Percentiles rank a stretch among this genome's conserved stretches.
phyloP scores from a whole-genome alignment of 768 basidiomycete genomes.

The Mycena epipterygia region DNA sequence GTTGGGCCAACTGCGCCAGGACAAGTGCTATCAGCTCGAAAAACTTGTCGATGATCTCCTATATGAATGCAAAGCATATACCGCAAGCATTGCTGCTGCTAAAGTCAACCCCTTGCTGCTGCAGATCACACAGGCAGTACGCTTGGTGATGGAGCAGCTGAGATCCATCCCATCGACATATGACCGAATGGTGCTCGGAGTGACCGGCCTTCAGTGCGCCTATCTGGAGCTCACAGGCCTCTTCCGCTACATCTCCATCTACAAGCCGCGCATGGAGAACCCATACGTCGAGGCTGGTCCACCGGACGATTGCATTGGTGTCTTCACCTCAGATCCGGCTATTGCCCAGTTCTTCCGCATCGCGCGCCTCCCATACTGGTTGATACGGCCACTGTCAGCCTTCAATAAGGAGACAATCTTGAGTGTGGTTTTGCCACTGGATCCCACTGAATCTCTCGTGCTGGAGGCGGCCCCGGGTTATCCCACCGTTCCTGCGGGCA shows the following conservation, averaged over 20 bases:
- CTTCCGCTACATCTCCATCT: constrained; percentile 27
- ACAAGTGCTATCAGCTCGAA: neutral
- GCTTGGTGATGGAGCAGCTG: neutral
- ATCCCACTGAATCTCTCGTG: neutral
- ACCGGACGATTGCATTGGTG: constrained; percentile 24
- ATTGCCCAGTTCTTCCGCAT: constrained; percentile 24
- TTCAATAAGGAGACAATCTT: neutral
- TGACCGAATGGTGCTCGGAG: constrained; percentile 6
- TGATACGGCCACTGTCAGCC: constrained; percentile 24
- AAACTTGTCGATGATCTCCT: neutral
- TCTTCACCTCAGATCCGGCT: constrained; percentile 27
- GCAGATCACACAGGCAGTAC: neutral
- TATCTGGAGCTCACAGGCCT: constrained; percentile 29
- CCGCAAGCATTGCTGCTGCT: neutral
- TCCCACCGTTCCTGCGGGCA: neutral
- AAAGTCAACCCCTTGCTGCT: neutral
- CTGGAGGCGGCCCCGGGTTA: neutral
- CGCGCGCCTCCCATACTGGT: constrained; percentile 40
- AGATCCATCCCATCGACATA: neutral
- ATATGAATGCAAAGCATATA: neutral
- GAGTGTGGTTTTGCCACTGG: neutral
- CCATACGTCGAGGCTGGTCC: neutral
- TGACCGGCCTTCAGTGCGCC: constrained; percentile 33
- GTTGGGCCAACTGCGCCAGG: neutral
- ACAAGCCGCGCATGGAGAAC: constrained; percentile 28